Percentiles rank a stretch among this genome's conserved stretches.
Conservation (phyloP, 495 filamentous ascomycete genomes). For the Neurospora cerealis region DNA sequence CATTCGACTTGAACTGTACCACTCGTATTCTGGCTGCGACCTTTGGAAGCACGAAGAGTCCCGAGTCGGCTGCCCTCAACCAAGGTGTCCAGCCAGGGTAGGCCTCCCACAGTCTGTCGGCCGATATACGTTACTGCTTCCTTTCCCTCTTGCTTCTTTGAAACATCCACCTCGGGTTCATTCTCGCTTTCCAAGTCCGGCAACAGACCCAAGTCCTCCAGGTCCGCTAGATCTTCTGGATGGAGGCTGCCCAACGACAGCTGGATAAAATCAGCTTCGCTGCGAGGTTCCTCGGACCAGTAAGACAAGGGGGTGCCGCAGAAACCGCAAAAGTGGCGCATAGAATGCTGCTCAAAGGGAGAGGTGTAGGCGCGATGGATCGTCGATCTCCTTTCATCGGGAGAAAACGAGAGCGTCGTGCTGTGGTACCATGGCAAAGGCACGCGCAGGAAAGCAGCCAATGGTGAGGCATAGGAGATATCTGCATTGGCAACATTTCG, state of each 20-base stretch:
- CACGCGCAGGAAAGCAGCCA: constrained; percentile 70
- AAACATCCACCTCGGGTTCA: constrained; percentile 22
- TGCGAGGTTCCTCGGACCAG: constrained; percentile 62
- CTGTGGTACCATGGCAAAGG: constrained; percentile 68
- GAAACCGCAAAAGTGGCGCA: constrained; percentile 81
- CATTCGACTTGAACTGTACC: constrained; percentile 60
- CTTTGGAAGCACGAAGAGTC: constrained; percentile 49
- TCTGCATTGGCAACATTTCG: constrained; percentile 32
- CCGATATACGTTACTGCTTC: constrained; percentile 14
- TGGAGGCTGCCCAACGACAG: constrained; percentile 63
- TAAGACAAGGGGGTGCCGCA: constrained; percentile 74
- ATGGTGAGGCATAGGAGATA: constrained; percentile 48
- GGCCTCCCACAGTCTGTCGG: constrained; percentile 33
- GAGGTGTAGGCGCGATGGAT: constrained; percentile 67
- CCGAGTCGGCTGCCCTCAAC: constrained; percentile 64
- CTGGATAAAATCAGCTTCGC: constrained; percentile 64
- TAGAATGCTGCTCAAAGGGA: constrained; percentile 43
- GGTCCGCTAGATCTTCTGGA: constrained; percentile 50
- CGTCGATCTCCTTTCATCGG: constrained; percentile 61
- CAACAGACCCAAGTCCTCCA: constrained; percentile 61
- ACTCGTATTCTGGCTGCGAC: constrained; percentile 44
- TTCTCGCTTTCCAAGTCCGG: constrained; percentile 33
- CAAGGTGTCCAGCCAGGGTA: constrained; percentile 79
- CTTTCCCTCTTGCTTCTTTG: constrained; percentile 4
- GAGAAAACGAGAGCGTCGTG: constrained; percentile 58